These are phyloP conservation scores for Sphaerosporella brunnea DNA, from an alignment of 495 filamentous ascomycete species.

Conservation along the genomic window DNA sequence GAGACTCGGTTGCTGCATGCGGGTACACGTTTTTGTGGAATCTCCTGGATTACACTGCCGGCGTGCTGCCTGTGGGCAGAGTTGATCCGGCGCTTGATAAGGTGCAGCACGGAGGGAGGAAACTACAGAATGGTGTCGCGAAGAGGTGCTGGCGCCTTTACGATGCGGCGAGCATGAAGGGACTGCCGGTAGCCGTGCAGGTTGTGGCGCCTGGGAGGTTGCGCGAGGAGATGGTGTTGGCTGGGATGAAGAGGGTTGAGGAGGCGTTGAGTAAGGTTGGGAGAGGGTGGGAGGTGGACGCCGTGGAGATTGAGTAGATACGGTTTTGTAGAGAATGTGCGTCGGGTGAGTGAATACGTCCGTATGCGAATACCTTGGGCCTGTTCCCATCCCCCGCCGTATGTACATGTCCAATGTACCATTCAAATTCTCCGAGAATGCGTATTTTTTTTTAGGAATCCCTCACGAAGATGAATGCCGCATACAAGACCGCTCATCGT, in stretches of 20 bases:
- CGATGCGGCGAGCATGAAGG: constrained; percentile 66
- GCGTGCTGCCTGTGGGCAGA: constrained; percentile 71
- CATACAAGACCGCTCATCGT: too few relatives aligned
- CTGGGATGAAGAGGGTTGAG: constrained; percentile 24
- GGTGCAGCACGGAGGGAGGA: constrained; percentile 36
- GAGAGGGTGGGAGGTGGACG: too few relatives aligned
- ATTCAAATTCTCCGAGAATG: too few relatives aligned
- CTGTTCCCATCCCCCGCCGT: too few relatives aligned
- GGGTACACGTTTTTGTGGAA: constrained; percentile 97
- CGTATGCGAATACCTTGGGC: too few relatives aligned
- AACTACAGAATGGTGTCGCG: constrained; percentile 59
- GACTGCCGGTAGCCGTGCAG: constrained; percentile 76
- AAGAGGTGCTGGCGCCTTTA: constrained; percentile 81
- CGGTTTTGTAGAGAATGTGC: too few relatives aligned
- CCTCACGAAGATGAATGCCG: too few relatives aligned
- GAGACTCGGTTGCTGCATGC: constrained; percentile 67
- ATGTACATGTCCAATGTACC: too few relatives aligned
- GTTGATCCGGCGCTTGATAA: constrained; percentile 54
- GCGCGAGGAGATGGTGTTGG: constrained; percentile 83
- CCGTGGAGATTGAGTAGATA: too few relatives aligned
- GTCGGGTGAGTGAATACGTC: too few relatives aligned
- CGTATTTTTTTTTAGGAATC: too few relatives aligned
- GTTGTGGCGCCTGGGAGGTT: constrained; percentile 61
- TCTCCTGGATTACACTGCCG: constrained; percentile 72
- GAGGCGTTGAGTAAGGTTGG: constrained; percentile 21